These are phyloP conservation scores for Bipolaris gigantea DNA, from an alignment of 2,329 filamentous ascomycete species.

Conservation along the genomic window DNA sequence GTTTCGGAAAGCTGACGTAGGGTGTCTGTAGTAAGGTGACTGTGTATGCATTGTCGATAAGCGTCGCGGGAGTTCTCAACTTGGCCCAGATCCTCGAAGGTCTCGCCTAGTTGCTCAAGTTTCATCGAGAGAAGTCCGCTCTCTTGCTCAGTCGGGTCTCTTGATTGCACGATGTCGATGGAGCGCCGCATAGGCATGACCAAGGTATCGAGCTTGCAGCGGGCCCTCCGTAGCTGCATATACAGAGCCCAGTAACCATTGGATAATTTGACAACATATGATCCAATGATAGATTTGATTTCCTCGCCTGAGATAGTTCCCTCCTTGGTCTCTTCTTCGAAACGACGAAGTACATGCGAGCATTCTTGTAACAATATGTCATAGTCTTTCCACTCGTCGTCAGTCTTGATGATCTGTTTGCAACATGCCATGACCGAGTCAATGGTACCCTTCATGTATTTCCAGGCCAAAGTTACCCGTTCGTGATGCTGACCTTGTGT, in stretches of 20 bases:
- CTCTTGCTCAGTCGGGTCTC: conserved; percentile 58
- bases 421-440: conserved; percentile 43
- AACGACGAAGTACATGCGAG: conserved; percentile 28
- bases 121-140: conserved; percentile 65
- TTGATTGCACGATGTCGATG: conserved; percentile 62
- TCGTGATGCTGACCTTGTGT: conserved; percentile 24
- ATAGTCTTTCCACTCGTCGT: conserved; percentile 36
- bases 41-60: conserved; percentile 63
- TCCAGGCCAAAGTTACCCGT: conserved; percentile 29
- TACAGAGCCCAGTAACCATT: conserved; percentile 71
- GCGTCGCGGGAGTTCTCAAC: conserved; percentile 61
- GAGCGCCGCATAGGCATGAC: conserved; percentile 65
- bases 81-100: conserved; percentile 58
- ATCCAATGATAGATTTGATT: conserved; percentile 20
- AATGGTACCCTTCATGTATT: conserved; percentile 37
- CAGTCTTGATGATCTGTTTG: conserved; percentile 28
- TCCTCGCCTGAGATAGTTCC: conserved; percentile 6
- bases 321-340: conserved; percentile 23
- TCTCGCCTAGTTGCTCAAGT: conserved; percentile 66
- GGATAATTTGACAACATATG: conserved; percentile 64
- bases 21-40: conserved; percentile 61
- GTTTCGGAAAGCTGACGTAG: conserved; percentile 57
- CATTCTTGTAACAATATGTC: conserved; percentile 40
- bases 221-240: conserved; percentile 53
- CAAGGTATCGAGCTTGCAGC: conserved; percentile 49